A percentile compares a stretch with the other conserved stretches of the same genome.
These are phyloP conservation scores for Penicillium pulvis DNA, from an alignment of 495 filamentous ascomycete genomes.

Conservation along the genomic window DNA sequence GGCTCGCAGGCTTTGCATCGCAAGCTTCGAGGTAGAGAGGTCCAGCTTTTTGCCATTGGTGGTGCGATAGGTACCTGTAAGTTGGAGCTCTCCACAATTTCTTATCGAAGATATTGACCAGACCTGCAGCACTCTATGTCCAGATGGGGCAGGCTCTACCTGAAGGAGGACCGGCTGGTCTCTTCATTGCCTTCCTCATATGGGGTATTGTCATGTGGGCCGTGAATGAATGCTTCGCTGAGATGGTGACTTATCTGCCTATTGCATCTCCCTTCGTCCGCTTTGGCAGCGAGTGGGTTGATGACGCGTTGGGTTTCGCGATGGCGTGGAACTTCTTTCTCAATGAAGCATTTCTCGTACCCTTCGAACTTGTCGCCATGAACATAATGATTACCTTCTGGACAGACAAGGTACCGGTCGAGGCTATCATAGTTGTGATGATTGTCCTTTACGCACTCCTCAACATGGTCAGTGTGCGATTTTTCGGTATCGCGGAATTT, in stretches of 20 bases:
- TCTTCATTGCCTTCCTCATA: conserved; percentile 46
- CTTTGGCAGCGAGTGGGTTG: conserved; percentile 50
- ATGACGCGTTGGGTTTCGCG: conserved; percentile 54
- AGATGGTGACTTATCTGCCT: conserved; percentile 54
- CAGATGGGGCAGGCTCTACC: conserved; percentile 27
- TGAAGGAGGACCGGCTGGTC: conserved; percentile 55
- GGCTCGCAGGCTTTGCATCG: no score
- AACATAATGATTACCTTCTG: conserved; percentile 71
- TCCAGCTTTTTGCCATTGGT: conserved; percentile 25
- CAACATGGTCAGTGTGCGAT: conserved; percentile 54
- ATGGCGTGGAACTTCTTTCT: conserved; percentile 66
- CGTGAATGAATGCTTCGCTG: conserved; percentile 41
- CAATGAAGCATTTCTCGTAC: conserved; percentile 63
- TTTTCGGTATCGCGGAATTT: conserved; percentile 69
- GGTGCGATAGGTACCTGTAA: conserved; percentile 37
- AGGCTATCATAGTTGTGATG: conserved; percentile 47
- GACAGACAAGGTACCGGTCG: conserved; percentile 63
- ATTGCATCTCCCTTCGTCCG: conserved; percentile 56
- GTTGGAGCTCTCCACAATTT: conserved; percentile 14
- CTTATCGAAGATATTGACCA: background rate
- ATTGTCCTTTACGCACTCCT: conserved; percentile 43
- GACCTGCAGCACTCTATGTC: conserved; percentile 2
- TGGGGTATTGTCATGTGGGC: conserved; percentile 34
- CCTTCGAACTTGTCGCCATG: conserved; percentile 71
- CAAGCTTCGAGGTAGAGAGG: no score